Percentiles rank a stretch among this genome's conserved stretches.
phyloP scores from a whole-genome alignment of 768 basidiomycete species.

The Piloderma croceum region DNA sequence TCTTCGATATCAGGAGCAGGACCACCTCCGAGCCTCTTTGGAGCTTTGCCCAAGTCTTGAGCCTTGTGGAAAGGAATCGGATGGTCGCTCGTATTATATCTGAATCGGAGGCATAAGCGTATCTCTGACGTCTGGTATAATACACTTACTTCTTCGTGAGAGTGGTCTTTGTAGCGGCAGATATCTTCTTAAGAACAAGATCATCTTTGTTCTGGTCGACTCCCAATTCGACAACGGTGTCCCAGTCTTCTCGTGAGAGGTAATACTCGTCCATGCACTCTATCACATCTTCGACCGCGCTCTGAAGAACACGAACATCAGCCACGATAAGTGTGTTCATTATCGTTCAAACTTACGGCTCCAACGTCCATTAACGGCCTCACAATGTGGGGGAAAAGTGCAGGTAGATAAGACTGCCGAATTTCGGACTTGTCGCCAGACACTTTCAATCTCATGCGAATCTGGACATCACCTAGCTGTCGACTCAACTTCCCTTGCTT shows the following conservation, averaged over 20 bases:
- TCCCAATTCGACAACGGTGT: conserved; percentile 89
- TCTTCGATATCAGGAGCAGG: conserved; percentile 90
- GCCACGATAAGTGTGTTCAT: not conserved
- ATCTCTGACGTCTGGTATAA: not conserved
- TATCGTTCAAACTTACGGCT: conserved; percentile 47
- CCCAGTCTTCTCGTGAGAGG: conserved; percentile 93
- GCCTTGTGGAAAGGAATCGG: conserved; percentile 95
- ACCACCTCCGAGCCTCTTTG: conserved; percentile 74
- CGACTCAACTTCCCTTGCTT: conserved; percentile 79
- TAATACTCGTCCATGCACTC: conserved; percentile 91
- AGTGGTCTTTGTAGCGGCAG: conserved; percentile 71
- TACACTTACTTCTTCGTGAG: conserved; percentile 76
- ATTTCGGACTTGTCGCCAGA: conserved; percentile 90
- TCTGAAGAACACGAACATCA: conserved; percentile 37
- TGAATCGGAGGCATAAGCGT: conserved; percentile 24
- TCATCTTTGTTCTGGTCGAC: conserved; percentile 77
- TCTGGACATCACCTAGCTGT: conserved; percentile 84
- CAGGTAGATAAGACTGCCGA: conserved; percentile 85
- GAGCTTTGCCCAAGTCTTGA: conserved; percentile 66
- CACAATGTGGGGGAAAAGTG: conserved; percentile 78
- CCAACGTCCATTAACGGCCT: conserved; percentile 72
- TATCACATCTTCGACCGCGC: conserved; percentile 78
- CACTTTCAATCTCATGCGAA: conserved; percentile 90
- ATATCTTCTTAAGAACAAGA: conserved; percentile 74
- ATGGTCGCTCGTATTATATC: conserved; percentile 86